Evolutionary conservation across 1,284 basidiomycete genomes (phyloP).

Genomic region (Phylloporus sp.): DNA sequence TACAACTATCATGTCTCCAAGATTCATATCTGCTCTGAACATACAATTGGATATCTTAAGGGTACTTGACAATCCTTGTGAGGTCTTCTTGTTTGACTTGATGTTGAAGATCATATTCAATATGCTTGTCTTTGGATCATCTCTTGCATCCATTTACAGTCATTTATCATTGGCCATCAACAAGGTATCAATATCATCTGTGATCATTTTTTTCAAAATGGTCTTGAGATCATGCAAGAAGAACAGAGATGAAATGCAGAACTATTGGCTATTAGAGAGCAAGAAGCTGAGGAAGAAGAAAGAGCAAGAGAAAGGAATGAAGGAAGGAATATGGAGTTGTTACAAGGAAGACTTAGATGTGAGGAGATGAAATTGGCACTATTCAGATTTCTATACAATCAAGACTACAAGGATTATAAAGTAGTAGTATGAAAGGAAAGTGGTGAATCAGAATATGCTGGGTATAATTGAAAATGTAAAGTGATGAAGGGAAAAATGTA

Average conservation of each 20-base stretch:
- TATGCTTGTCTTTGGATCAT: constrained; percentile 8
- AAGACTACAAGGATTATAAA: background rate
- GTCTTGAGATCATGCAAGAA: background rate
- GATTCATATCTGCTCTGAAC: background rate
- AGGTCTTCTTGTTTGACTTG: background rate
- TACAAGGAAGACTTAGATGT: background rate
- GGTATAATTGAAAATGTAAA: too few species aligned
- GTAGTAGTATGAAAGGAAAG: background rate
- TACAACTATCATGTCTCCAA: constrained; percentile 10
- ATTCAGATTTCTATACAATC: background rate
- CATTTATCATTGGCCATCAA: constrained; percentile 3
- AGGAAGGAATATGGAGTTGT: background rate
- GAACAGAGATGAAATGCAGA: background rate
- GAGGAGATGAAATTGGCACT: constrained; percentile 4
- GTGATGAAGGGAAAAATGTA: background rate
- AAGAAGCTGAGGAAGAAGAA: constrained; percentile 1
- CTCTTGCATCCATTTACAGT: constrained; percentile 3
- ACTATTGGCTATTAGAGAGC: background rate
- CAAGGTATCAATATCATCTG: background rate
- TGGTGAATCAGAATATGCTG: background rate
- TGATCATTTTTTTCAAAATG: background rate
- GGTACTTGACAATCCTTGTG: constrained; percentile 2
- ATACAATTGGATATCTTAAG: constrained; percentile 8
- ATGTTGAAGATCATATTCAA: constrained; percentile 1
- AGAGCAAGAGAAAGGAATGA: background rate